Conservation (phyloP, 192 early-diverging fungal genomes). For the Gryganskiella cystojenkinii region DNA sequence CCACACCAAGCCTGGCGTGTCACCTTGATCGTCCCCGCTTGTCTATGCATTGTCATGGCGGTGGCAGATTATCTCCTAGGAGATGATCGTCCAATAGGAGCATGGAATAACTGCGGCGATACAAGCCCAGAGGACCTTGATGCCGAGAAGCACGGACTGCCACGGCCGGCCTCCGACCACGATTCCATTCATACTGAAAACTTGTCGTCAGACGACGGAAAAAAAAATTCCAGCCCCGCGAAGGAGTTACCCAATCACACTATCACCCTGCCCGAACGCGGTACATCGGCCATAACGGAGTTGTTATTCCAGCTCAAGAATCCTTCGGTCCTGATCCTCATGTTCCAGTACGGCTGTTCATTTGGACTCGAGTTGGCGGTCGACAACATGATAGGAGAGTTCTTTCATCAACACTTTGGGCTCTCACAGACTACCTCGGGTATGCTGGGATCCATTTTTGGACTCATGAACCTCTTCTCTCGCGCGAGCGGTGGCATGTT, state of each 20-base stretch:
- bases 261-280: background rate
- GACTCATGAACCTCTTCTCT: constrained; percentile 74
- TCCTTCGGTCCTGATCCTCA: constrained; percentile 60
- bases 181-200: constrained; percentile 10
- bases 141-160: constrained; percentile 32
- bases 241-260: constrained; percentile 3
- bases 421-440: constrained; percentile 55
- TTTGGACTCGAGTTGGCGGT: constrained; percentile 74
- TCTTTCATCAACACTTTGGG: constrained; percentile 56
- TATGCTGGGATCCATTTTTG: constrained; percentile 68
- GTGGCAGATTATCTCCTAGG: constrained; percentile 43
- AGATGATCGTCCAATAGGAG: constrained; percentile 55
- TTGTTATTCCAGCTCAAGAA: constrained; percentile 34
- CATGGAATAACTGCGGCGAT: constrained; percentile 30
- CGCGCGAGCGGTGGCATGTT: constrained; percentile 68
- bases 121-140: constrained; percentile 1
- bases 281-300: background rate
- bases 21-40: constrained; percentile 52
- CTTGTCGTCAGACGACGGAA: background rate
- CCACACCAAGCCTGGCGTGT: constrained; percentile 60
- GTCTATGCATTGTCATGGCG: constrained; percentile 50
- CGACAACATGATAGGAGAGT: constrained; percentile 65
- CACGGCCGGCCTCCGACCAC: constrained; percentile 9
- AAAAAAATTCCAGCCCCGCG: background rate
- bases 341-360: constrained; percentile 67